Conservation (phyloP, 441 rosid genomes). For the Croton laevigatus region DNA sequence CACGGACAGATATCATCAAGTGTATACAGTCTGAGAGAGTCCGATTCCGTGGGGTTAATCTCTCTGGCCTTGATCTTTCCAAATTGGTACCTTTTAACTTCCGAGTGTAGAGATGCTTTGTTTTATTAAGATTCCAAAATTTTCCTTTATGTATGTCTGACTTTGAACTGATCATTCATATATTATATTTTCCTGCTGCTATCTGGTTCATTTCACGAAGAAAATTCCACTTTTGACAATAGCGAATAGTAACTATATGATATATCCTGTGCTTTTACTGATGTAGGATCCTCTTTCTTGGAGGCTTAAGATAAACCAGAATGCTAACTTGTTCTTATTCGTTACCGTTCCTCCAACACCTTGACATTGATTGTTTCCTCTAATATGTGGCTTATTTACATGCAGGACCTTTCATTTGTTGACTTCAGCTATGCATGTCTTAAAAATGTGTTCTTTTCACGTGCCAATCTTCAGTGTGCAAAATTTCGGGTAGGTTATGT, state of each 20-base stretch:
- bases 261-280: conserved; percentile 1
- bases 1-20: conserved; percentile 79
- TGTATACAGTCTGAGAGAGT: conserved; percentile 78
- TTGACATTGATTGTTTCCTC: not conserved
- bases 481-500: conserved; percentile 65
- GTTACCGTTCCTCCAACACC: not conserved
- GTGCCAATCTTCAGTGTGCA: conserved; percentile 85
- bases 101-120: conserved; percentile 17
- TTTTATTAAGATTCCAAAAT: not conserved
- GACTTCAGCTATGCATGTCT: conserved; percentile 91
- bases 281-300: not conserved
- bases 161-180: not conserved
- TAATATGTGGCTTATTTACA: conserved; percentile 17
- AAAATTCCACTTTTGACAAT: not conserved
- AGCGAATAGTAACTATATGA: not conserved
- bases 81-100: conserved; percentile 58
- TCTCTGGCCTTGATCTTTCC: conserved; percentile 89
- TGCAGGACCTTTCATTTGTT: conserved; percentile 79
- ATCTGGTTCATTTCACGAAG: not conserved
- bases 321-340: not conserved
- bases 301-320: not conserved
- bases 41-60: conserved; percentile 83
- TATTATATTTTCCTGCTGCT: conserved; percentile 3
- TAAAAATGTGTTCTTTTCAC: conserved; percentile 84
- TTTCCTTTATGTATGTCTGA: not conserved